These are phyloP conservation scores for Cryptococcus hybrid DNA, from an alignment of 1,284 basidiomycete genomes.

Conservation along the genomic window DNA sequence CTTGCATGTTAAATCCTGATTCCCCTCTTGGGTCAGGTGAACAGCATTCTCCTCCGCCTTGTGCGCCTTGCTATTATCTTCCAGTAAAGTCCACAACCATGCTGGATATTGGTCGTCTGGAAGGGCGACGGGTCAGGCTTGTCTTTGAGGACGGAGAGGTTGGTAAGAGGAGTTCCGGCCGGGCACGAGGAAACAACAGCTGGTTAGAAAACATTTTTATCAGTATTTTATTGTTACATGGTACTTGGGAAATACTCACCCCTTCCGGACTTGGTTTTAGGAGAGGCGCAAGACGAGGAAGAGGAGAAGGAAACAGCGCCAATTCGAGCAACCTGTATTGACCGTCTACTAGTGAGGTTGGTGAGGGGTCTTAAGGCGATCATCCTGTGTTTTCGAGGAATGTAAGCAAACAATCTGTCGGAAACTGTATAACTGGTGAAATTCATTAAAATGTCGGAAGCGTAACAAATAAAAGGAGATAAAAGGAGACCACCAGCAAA, in stretches of 20 bases:
- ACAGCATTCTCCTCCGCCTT: slow-evolving; percentile 16
- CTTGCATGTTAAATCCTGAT: slow-evolving; percentile 27
- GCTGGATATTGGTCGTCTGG: slow-evolving; percentile 82
- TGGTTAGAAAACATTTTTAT: background rate
- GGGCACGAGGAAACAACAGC: slow-evolving; percentile 54
- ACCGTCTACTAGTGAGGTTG: background rate
- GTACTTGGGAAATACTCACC: slow-evolving; percentile 2
- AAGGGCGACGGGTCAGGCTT: slow-evolving; percentile 70
- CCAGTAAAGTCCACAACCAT: slow-evolving; percentile 82
- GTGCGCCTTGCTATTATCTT: slow-evolving; percentile 19
- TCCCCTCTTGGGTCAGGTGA: slow-evolving; percentile 16
- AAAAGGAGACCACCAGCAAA: too few relatives aligned
- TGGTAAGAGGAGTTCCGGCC: slow-evolving; percentile 68
- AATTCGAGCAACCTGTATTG: background rate
- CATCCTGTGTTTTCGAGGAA: too few relatives aligned
- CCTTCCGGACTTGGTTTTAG: slow-evolving; percentile 13
- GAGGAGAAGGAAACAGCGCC: slow-evolving; percentile 6
- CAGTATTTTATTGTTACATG: background rate
- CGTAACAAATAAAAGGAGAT: too few relatives aligned
- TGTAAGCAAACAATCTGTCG: too few relatives aligned
- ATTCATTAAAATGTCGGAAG: too few relatives aligned
- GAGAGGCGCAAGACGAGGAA: slow-evolving; percentile 9
- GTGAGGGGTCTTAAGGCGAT: too few relatives aligned
- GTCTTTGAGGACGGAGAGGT: slow-evolving; percentile 78
- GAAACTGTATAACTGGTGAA: too few relatives aligned